These are phyloP conservation scores for Clohesyomyces aquaticus DNA, from an alignment of 495 filamentous ascomycete genomes.

Conservation along the genomic window DNA sequence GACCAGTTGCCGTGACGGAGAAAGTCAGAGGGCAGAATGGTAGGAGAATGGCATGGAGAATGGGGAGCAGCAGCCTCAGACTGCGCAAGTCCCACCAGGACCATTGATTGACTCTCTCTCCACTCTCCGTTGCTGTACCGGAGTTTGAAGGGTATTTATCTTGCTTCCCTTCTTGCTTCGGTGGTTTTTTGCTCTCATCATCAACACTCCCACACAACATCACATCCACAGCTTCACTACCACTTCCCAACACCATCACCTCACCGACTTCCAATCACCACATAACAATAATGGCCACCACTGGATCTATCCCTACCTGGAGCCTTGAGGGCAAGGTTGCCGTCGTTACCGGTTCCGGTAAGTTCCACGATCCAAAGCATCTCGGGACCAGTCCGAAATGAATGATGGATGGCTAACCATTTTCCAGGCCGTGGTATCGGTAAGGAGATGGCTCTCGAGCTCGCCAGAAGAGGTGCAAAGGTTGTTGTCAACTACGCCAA, in stretches of 20 bases:
- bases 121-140: constrained; percentile 33
- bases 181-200: constrained; percentile 3
- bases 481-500: constrained; percentile 55
- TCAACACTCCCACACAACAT: constrained; percentile 8
- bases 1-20: constrained; percentile 35
- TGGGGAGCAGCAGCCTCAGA: constrained; percentile 9
- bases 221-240: neutral
- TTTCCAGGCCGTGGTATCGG: constrained; percentile 50
- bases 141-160: constrained; percentile 25
- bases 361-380: constrained; percentile 13
- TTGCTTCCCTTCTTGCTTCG: constrained; percentile 1
- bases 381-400: neutral
- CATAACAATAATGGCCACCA: constrained; percentile 31
- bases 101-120: constrained; percentile 26
- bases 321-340: constrained; percentile 53
- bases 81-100: constrained; percentile 19
- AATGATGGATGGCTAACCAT: constrained; percentile 4
- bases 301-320: constrained; percentile 36
- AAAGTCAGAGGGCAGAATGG: constrained; percentile 13
- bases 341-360: constrained; percentile 51
- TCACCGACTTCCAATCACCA: neutral
- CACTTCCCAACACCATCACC: neutral
- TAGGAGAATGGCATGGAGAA: constrained; percentile 16
- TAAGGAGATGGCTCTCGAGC: constrained; percentile 51
- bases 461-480: constrained; percentile 52